phyloP scores from a whole-genome alignment of 208 protist genomes.

The Wallacemonas rigidus region DNA sequence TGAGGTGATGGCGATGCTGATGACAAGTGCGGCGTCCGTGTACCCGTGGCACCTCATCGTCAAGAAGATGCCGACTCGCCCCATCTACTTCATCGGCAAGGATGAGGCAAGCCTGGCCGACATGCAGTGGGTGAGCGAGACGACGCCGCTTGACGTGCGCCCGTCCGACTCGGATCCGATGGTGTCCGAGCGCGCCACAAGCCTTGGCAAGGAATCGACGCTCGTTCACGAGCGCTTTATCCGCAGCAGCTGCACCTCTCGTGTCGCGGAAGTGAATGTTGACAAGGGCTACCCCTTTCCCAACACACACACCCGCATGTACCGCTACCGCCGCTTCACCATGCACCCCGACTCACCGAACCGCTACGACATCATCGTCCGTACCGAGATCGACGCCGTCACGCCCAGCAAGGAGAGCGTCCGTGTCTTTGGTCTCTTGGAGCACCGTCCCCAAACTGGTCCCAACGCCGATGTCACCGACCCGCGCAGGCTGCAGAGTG shows the following conservation, averaged over 20 bases:
- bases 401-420: constrained; percentile 45
- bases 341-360: constrained; percentile 67
- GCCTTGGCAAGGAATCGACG: constrained; percentile 75
- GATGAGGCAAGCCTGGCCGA: constrained; percentile 42
- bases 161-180: constrained; percentile 67
- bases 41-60: constrained; percentile 87
- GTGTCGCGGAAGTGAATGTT: constrained; percentile 46
- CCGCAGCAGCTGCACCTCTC: constrained; percentile 50
- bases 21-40: constrained; percentile 74
- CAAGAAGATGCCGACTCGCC: constrained; percentile 43
- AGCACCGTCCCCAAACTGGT: constrained; percentile 47
- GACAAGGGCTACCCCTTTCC: constrained; percentile 66
- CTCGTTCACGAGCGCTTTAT: constrained; percentile 75
- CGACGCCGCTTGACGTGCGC: constrained; percentile 37
- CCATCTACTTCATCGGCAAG: constrained; percentile 69
- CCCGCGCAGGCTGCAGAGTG: constrained; percentile 24
- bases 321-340: constrained; percentile 83
- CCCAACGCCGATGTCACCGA: constrained; percentile 37
- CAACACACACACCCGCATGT: constrained; percentile 69
- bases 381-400: constrained; percentile 82
- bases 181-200: constrained; percentile 53
- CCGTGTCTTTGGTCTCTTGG: constrained; percentile 83
- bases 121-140: constrained; percentile 89
- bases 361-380: constrained; percentile 86
- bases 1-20: constrained; percentile 79